A percentile compares a stretch with the other conserved stretches of the same genome.
Conservation (phyloP, 2,329 filamentous ascomycete genomes). For the Alternaria dauci region DNA sequence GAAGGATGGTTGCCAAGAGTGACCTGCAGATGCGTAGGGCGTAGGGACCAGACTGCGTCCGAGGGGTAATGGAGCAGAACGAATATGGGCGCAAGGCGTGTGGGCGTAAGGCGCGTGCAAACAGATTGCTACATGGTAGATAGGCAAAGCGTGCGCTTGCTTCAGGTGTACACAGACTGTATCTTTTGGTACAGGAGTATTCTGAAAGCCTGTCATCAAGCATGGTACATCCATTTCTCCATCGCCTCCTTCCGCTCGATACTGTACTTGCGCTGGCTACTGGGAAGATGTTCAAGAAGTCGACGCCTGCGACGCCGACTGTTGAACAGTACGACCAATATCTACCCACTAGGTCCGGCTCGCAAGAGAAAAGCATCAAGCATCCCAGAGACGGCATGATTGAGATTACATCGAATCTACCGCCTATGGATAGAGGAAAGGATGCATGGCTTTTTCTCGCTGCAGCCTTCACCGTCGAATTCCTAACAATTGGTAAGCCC, state of each 20-base stretch:
- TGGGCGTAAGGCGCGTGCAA: neutral
- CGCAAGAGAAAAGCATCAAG: neutral
- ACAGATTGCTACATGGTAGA: no score
- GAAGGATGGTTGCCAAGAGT: neutral
- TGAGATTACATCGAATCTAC: slow-evolving; percentile 7
- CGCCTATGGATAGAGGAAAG: slow-evolving; percentile 27
- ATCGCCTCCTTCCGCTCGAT: neutral
- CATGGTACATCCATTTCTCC: neutral
- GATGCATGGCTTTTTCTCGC: slow-evolving; percentile 29
- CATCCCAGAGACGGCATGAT: neutral
- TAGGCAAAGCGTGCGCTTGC: neutral
- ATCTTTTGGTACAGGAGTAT: neutral
- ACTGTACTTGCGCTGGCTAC: neutral
- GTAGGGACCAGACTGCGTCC: neutral
- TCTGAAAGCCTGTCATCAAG: neutral
- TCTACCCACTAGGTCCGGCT: neutral
- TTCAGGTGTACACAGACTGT: neutral
- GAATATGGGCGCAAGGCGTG: neutral
- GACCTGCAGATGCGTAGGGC: neutral
- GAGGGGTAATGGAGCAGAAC: neutral
- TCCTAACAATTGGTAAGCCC: slow-evolving; percentile 35
- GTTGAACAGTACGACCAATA: neutral
- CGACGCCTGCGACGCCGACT: neutral
- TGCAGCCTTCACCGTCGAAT: slow-evolving; percentile 59
- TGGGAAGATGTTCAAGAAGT: neutral